A percentile compares a stretch with the other conserved stretches of the same genome.
phyloP scores from a whole-genome alignment of 257 asterid species.

The Solanum tarijense region DNA sequence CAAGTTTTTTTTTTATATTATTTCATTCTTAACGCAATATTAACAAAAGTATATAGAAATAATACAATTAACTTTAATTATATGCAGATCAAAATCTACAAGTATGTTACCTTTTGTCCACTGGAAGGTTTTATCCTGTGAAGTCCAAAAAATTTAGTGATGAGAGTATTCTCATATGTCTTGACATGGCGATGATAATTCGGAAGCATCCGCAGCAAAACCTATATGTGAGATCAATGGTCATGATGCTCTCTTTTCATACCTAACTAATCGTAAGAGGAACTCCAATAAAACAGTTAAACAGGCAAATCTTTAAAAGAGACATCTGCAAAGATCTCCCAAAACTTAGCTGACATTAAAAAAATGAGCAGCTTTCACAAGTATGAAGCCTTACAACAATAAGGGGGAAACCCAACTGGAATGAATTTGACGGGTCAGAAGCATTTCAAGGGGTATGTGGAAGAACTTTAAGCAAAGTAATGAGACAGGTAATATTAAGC shows the following conservation, averaged over 20 bases:
- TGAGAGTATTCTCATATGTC: slow-evolving; percentile 72
- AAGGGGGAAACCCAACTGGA: background rate
- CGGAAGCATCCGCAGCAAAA: slow-evolving; percentile 89
- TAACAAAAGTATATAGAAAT: background rate
- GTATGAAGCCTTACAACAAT: background rate
- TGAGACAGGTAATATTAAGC: background rate
- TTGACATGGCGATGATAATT: slow-evolving; percentile 74
- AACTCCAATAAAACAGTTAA: background rate
- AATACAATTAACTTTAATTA: background rate
- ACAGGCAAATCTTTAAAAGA: background rate
- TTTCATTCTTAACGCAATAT: background rate
- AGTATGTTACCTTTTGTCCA: slow-evolving; percentile 75
- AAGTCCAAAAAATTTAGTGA: slow-evolving; percentile 94
- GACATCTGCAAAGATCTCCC: background rate
- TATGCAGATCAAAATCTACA: background rate
- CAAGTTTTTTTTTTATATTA: background rate
- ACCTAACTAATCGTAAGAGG: background rate
- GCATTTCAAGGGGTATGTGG: background rate
- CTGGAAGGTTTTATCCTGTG: slow-evolving; percentile 94
- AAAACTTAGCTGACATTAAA: background rate
- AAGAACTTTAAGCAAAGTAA: background rate
- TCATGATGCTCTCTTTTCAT: background rate
- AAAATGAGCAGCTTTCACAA: background rate
- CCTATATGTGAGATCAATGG: slow-evolving; percentile 38
- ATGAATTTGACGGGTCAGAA: background rate